These are phyloP conservation scores for Boletus bicolor DNA, from an alignment of 768 basidiomycete genomes.

Conservation along the genomic window DNA sequence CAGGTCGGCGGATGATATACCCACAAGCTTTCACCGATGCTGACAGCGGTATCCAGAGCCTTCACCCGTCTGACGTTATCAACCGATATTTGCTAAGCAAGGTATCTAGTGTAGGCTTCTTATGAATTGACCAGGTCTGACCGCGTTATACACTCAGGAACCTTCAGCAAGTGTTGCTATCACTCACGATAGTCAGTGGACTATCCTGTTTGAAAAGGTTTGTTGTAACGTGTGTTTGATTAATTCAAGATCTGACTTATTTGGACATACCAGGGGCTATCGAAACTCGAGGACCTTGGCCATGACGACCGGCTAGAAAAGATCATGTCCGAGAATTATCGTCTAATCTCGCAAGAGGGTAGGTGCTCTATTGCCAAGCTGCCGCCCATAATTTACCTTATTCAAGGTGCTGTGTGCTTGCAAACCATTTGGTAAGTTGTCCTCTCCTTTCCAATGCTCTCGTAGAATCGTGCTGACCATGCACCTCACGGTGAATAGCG, in stretches of 20 bases:
- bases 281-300: conserved; percentile 2
- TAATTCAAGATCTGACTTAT: neutral
- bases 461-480: neutral
- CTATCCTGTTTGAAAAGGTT: conserved; percentile 10
- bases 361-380: neutral
- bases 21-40: neutral
- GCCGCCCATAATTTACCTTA: neutral
- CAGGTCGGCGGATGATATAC: neutral
- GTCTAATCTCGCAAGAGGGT: conserved; percentile 6
- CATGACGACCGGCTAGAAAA: conserved; percentile 1
- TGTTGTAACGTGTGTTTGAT: neutral
- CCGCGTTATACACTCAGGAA: neutral
- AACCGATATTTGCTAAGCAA: conserved; percentile 11
- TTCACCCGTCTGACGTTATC: conserved; percentile 15
- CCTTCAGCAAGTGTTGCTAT: conserved; percentile 12
- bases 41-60: neutral
- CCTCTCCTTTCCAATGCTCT: neutral
- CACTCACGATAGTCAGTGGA: conserved; percentile 17
- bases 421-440: conserved; percentile 1
- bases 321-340: conserved; percentile 6
- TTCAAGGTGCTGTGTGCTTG: conserved; percentile 2
- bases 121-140: neutral
- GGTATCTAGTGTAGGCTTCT: neutral
- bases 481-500: neutral
- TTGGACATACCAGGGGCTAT: conserved; percentile 2